A percentile compares a stretch with the other conserved stretches of the same genome.
phyloP scores from a whole-genome alignment of 2,329 filamentous ascomycete genomes.

The Fusarium zealandicum region DNA sequence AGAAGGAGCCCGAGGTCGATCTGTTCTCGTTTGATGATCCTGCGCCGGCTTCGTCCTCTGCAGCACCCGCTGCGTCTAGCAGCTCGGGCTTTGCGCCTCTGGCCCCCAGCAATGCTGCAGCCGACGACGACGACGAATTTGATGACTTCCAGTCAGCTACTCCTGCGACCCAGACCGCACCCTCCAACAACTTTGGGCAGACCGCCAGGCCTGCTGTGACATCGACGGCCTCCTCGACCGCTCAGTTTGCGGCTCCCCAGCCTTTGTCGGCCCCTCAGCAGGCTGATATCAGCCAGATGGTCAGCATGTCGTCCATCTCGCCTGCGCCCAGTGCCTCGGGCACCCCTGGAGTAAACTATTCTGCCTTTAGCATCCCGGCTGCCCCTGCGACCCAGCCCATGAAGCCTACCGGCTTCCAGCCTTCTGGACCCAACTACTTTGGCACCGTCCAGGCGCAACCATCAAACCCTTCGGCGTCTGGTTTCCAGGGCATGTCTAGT shows the following conservation, averaged over 20 bases:
- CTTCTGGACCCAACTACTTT: conserved; percentile 88
- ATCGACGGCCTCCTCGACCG: conserved; percentile 61
- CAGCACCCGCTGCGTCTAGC: conserved; percentile 55
- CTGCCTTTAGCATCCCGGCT: conserved; percentile 59
- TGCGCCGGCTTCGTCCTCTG: conserved; percentile 56
- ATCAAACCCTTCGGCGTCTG: conserved; percentile 41
- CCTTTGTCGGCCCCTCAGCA: conserved; percentile 85
- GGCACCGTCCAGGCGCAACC: conserved; percentile 71
- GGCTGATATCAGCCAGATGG: conserved; percentile 80
- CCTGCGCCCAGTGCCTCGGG: conserved; percentile 68
- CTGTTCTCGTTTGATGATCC: conserved; percentile 92
- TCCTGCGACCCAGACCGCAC: conserved; percentile 59
- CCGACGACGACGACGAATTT: conserved; percentile 81
- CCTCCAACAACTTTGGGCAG: conserved; percentile 47
- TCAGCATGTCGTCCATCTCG: conserved; percentile 81
- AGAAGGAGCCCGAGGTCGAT: conserved; percentile 88
- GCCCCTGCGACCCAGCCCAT: conserved; percentile 53
- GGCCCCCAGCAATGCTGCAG: conserved; percentile 37
- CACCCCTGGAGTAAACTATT: conserved; percentile 68
- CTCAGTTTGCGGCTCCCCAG: conserved; percentile 81
- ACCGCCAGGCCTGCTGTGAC: conserved; percentile 57
- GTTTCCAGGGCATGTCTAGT: conserved; percentile 44
- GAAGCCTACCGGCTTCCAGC: conserved; percentile 72
- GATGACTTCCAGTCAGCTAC: conserved; percentile 96
- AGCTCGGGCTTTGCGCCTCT: conserved; percentile 58